Base-by-base conservation (phyloP, 2,329 filamentous ascomycete genomes). In the Chrysoporthe austroafricana region DNA sequence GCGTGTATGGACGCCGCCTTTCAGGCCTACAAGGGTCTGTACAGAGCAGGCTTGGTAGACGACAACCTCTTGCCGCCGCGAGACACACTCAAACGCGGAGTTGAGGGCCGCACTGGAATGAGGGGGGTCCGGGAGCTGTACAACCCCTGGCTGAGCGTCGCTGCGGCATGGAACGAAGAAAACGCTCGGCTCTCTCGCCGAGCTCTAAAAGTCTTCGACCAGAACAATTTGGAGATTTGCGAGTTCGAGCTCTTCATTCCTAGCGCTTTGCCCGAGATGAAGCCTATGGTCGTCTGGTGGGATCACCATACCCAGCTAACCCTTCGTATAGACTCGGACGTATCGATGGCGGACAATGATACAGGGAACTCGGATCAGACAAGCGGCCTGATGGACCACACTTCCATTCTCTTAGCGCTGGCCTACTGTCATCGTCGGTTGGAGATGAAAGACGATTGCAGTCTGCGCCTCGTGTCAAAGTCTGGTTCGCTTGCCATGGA, bases 1-100 rank as follows among this genome's bases (percentile, higher is more conserved):
- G 93, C 94, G 0, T 88, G 83, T 72, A 93, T 91, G 74, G 95
- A 97, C 77, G 93, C 91, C 0, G 91, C 93, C 0, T 96, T 97
- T 70, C 87, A 92, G 73, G 92, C 94, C 0, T 97, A 94, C 74
- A 79, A 86, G 32, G 83, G 82, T 5, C 82, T 98, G 0, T 89
- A 95, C 74, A 73, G 86, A 8, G 90, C 86, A 36, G 90, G 91
- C 0, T 80, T 97, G 5, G 78, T 98, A 1, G 94, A 92, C 70
- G 87, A 96, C 16, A 84, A 97, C 72, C 79, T 97, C 0, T 82
- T 97, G 52, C 95, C 95, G 9, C 79, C 84, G 16, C 78, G 77
- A 64, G 77, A 80, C 11, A 76, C 81, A 2, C 71, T 78, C 9
- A 70, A 76, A 3, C 73, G 78, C 2, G 79, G 77, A 0, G 72